Base-by-base conservation (phyloP, 176 grass and related monocot species). In the Bothriochloa decipiens region DNA sequence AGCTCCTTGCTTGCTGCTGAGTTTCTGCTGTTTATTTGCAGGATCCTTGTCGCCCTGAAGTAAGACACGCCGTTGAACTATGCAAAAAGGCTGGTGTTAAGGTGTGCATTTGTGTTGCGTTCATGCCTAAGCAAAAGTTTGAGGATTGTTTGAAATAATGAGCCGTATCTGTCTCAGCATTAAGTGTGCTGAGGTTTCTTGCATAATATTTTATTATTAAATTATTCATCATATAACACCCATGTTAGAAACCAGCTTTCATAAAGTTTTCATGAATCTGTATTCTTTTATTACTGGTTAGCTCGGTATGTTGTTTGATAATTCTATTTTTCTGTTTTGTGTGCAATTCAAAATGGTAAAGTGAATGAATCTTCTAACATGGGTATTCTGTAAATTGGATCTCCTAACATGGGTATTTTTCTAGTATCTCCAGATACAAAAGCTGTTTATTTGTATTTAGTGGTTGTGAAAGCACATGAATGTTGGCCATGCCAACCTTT, bases 41-140 rank as follows among this genome's bases (percentile, higher is more conserved):
- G 96, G 96, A 99, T 86, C 96, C 93, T 81, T 99, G 96, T 77
- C 93, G 93, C 68, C 93, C 91, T 87, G 91, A 90, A 50, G 96
- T 96, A 45, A 91, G 86, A 88, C 84, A 88, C 36, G 96, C 96
- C 79, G 96, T 99, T 60, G 45, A 86, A 49, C 75, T 96, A 52
- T 99, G 96, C 83, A 91, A 58, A 18, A 87, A 45, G 45, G 90
- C 96, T 85, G 93, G 93, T 73, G 88, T 99, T 64, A 94, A 94
- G 91, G 96, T 99, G 70, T 69, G 78, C 43, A 55, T 40, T 25
- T 76, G 17, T 90, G 42, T 68, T 75, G 23, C 15, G 2, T 70
- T 80, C 49, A 80, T 83, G 28, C 40, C 33, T 74, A 73, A 17
- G 29, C 41, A 78, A 64, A 41, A 33, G 28, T 26, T 25, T 36